Conservation (phyloP, 257 asterid species). For the Fraxinus americana region DNA sequence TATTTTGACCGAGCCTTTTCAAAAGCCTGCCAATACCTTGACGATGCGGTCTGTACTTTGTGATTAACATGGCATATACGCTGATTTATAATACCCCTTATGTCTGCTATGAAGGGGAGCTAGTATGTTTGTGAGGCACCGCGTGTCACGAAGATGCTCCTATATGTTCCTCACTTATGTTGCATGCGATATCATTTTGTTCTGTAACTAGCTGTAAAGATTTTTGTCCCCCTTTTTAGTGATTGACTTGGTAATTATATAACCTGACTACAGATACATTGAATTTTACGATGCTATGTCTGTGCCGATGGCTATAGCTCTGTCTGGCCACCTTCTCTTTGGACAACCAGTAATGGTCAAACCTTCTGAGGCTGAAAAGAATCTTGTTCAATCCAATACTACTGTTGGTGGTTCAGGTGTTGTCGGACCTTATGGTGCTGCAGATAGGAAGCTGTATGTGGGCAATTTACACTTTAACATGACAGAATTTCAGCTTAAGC, state of each 20-base stretch:
- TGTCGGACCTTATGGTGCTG: conserved; percentile 87
- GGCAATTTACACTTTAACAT: conserved; percentile 95
- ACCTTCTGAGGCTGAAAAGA: conserved; percentile 99
- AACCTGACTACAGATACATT: conserved; percentile 65
- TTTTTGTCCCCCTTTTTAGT: neutral
- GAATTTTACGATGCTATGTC: conserved; percentile 97
- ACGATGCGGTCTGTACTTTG: neutral
- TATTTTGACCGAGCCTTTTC: neutral
- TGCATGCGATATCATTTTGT: conserved; percentile 1
- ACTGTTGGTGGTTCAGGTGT: conserved; percentile 71
- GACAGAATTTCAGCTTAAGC: conserved; percentile 93
- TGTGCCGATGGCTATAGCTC: conserved; percentile 97
- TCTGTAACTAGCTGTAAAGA: neutral
- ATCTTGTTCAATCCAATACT: conserved; percentile 90
- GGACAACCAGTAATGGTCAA: conserved; percentile 99
- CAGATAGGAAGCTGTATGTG: conserved; percentile 88
- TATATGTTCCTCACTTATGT: neutral
- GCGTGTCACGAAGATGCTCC: neutral
- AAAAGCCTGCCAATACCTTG: neutral
- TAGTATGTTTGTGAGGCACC: neutral
- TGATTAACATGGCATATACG: neutral
- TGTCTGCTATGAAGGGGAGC: neutral
- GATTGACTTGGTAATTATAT: conserved; percentile 1
- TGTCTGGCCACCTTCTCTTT: conserved; percentile 86
- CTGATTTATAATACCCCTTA: neutral